Evolutionary conservation across 495 filamentous ascomycete genomes (phyloP).

Genomic region (Neohortaea acidophila): DNA sequence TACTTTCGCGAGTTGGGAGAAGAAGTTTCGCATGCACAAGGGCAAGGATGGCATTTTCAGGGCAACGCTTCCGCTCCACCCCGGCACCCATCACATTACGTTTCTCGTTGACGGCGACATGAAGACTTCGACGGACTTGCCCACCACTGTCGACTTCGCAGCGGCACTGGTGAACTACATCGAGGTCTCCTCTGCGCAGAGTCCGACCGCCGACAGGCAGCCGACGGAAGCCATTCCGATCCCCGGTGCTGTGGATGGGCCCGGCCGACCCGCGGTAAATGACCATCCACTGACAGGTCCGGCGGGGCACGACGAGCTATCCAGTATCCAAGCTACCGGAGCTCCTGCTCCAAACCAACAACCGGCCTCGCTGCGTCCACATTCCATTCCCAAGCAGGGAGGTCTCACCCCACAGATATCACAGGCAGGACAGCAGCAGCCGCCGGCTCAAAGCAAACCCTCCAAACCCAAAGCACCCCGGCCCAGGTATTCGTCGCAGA

Average conservation of each 20-base stretch:
- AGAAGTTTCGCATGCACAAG: slow-evolving; percentile 69
- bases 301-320: not conserved
- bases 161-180: slow-evolving; percentile 97
- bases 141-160: slow-evolving; percentile 90
- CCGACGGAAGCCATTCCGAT: slow-evolving; percentile 10
- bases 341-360: not conserved
- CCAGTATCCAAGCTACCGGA: not conserved
- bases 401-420: slow-evolving; percentile 2
- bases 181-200: slow-evolving; percentile 41
- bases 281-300: slow-evolving; percentile 2
- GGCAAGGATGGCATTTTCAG: slow-evolving; percentile 45
- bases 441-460: slow-evolving; percentile 1
- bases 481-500: slow-evolving; percentile 42
- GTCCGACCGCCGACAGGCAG: slow-evolving; percentile 1
- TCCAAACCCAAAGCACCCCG: slow-evolving; percentile 21
- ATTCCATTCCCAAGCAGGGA: not conserved
- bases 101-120: slow-evolving; percentile 92
- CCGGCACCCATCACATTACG: slow-evolving; percentile 90
- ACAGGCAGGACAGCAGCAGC: slow-evolving; percentile 1
- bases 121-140: slow-evolving; percentile 68
- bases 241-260: slow-evolving; percentile 5
- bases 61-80: slow-evolving; percentile 62
- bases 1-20: slow-evolving; percentile 90
- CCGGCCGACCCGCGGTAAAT: not conserved
- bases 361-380: not conserved